Conservation (phyloP, 2,329 filamentous ascomycete genomes). For the Penicillium sp. region DNA sequence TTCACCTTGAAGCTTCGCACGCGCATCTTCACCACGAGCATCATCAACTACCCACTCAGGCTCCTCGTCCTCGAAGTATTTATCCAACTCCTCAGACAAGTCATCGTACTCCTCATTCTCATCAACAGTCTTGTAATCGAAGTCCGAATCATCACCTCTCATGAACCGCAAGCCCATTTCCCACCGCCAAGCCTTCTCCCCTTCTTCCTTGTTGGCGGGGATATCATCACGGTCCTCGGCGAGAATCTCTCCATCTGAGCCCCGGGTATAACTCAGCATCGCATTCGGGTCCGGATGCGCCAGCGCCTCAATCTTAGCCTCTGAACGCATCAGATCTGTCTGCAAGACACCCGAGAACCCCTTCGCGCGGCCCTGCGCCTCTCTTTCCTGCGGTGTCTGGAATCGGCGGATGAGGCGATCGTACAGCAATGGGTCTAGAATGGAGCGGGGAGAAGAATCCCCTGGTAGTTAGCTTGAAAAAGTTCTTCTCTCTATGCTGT, state of each 20-base stretch:
- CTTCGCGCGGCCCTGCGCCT: constrained; percentile 72
- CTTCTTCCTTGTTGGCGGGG: constrained; percentile 67
- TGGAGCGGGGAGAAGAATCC: constrained; percentile 1
- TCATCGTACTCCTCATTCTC: constrained; percentile 73
- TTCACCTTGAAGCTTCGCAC: constrained; percentile 54
- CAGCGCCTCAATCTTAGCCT: constrained; percentile 71
- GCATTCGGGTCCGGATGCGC: constrained; percentile 57
- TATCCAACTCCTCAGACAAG: constrained; percentile 67
- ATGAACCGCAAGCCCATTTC: constrained; percentile 78
- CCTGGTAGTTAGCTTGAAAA: constrained; percentile 31
- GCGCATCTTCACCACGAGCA: constrained; percentile 39
- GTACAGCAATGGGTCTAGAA: constrained; percentile 75
- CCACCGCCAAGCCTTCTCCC: constrained; percentile 68
- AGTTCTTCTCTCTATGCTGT: constrained; percentile 9
- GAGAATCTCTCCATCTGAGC: constrained; percentile 59
- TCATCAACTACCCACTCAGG: constrained; percentile 65
- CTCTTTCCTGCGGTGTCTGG: constrained; percentile 72
- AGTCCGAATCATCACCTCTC: constrained; percentile 73
- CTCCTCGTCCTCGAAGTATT: constrained; percentile 80
- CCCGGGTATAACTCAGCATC: constrained; percentile 55
- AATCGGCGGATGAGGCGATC: constrained; percentile 78
- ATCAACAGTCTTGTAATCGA: constrained; percentile 76
- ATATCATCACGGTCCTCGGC: constrained; percentile 63
- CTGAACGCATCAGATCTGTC: constrained; percentile 74
- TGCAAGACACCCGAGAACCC: constrained; percentile 81